Evolutionary conservation across 768 basidiomycete species (phyloP), one percentile per base, ranked within the genome.

Genomic region (Auricularia auricula-judae): DNA sequence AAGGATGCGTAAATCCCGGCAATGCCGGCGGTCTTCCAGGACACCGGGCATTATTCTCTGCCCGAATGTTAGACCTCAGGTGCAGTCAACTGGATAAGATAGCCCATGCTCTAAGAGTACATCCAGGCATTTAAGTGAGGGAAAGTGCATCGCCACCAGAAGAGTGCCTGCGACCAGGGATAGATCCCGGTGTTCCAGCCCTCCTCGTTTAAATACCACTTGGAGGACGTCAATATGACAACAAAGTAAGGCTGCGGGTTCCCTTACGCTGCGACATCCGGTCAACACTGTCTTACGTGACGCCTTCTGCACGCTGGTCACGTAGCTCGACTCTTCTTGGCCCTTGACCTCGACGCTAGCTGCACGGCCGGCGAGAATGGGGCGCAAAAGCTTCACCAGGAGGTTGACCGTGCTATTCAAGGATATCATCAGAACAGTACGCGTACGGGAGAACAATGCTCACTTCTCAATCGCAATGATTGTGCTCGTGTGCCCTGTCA

Each of bases 401-500:
- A 39, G 60, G 34, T 56, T 62, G 3, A 66, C 53, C 4, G 43
- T 44, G 53, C 61, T 64, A 21, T 36, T n/a, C 8, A 56, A 56
- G 29, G 14, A 29, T 18, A 10, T 29, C 34, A 59, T 23, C 11
- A 33, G 23, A n/a, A 18, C 8, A 12, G 3, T 29, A 10, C 1
- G 34, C 23, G 14, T 14, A 7, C 56, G 23, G 5, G 34, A 33
- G 5, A 8, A 10, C 18, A 10, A 23, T 7, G 56, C 56, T 59
- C 35, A 63, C 53, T 64, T 64, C 36, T 64, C 66, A 47, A 65
- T 62, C 23, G 71, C 69, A 47, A 69, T 67, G 21, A 72, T 68
- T 36, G 69, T 69, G 23, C 66, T 68, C 5, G 66, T 69, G 61
- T 71, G 70, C 0, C 70, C 70, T 3, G 70, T 71, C 1, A 66